phyloP scores from a whole-genome alignment of 2,329 filamentous ascomycete genomes.

The Alternaria brassicicola region DNA sequence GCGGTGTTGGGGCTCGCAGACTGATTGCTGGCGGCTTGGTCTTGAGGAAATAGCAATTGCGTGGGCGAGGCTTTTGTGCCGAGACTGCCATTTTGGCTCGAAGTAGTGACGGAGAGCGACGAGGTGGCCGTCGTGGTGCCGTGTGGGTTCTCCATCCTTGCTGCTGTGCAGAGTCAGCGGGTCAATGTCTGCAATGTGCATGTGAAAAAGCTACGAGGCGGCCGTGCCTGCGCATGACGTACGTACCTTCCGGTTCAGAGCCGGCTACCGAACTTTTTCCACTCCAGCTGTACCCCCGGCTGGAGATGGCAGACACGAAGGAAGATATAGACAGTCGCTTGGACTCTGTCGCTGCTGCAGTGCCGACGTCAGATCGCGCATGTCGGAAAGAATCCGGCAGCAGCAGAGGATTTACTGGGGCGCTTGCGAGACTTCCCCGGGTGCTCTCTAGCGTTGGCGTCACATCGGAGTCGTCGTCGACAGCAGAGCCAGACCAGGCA shows the following conservation, averaged over 20 bases:
- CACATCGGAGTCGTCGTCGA: conserved; percentile 58
- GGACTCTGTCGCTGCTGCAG: conserved; percentile 50
- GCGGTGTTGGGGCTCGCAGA: conserved; percentile 14
- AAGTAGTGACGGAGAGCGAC: conserved; percentile 52
- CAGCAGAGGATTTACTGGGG: conserved; percentile 30
- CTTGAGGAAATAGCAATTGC: conserved; percentile 42
- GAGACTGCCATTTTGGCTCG: conserved; percentile 51
- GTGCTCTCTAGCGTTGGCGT: conserved; percentile 47
- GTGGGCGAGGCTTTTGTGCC: conserved; percentile 49
- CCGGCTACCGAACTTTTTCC: conserved; percentile 53
- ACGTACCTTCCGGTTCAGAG: conserved; percentile 55
- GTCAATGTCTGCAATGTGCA: conserved; percentile 1
- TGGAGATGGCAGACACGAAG: conserved; percentile 63
- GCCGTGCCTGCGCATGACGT: conserved; percentile 19
- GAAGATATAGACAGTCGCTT: conserved; percentile 77
- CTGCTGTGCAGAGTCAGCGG: conserved; percentile 27
- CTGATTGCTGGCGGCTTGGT: conserved; percentile 25
- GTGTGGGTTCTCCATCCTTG: conserved; percentile 36
- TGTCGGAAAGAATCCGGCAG: conserved; percentile 58
- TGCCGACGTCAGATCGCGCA: conserved; percentile 53
- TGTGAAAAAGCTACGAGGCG: conserved; percentile 4
- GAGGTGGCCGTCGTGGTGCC: conserved; percentile 53
- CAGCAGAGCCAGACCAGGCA: conserved; percentile 49
- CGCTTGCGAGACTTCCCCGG: conserved; percentile 21
- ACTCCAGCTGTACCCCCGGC: conserved; percentile 59